Base-by-base conservation (phyloP, 2,329 filamentous ascomycete genomes). In the Incumbomyces delicatus region DNA sequence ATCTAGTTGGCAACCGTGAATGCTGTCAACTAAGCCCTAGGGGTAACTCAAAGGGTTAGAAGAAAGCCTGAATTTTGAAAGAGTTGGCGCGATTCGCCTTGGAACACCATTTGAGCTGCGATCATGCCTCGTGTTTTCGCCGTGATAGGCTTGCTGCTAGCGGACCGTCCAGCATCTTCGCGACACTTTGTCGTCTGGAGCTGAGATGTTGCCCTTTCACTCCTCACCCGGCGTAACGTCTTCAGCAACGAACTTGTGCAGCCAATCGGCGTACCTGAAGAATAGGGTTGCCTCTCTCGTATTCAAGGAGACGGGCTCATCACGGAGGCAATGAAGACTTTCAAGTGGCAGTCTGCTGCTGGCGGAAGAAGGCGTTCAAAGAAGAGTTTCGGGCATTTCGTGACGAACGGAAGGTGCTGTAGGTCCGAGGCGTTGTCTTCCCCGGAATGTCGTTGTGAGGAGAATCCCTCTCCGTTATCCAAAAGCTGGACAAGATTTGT, bases 11-110 rank as follows among this genome's bases (percentile, higher is more conserved):
- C n/a, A 27, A 27, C 8, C 22, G 22, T 27, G 22, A 27, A 27
- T 27, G 22, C 22, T 27, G 22, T 27, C 22, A 27, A 27, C 22
- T 8, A 27, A 27, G 22, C 22, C 22, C 22, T 5, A 5, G 22
- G 8, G 5, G 5, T 8, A 8, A 27, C 22, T n/a, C 22, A 27
- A 4, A 4, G 22, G 5, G 4, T 8, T 8, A 27, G 22, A 27
- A 27, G 22, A 27, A 27, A 27, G 60, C 16, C 57, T 62, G 31
- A 56, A 58, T 8, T 50, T 67, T 1, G 65, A 67, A 50, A 51
- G 63, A 34, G 72, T 75, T 39, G 73, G 72, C 1, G 73, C 73
- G 2, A 73, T 76, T 33, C 63, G 72, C 0, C 63, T 75, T 0
- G 72, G 73, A 2, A 73, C 67, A 0, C 41, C 63, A 0, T 46